Evolutionary conservation across 768 basidiomycete genomes (phyloP), one percentile per base, ranked within the genome.

Genomic region (Trametes gibbosa): DNA sequence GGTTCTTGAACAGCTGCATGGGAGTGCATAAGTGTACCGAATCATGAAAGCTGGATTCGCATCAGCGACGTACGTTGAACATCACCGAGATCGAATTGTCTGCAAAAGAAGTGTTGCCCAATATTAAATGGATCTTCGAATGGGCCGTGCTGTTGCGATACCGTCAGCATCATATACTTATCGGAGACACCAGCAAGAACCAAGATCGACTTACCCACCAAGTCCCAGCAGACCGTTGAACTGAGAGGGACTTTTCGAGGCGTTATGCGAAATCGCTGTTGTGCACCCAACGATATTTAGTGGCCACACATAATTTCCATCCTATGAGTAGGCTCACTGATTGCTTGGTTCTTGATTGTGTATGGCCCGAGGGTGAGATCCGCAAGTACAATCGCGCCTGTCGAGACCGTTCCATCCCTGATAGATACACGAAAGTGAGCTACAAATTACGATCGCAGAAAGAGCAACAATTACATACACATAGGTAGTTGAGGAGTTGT

Each of bases 261-360:
- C 50, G 9, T 61, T 45, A 17, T 46, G 21, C 24, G 43, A 37
- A 25, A 52, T 13, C 8, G 34, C 43, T 50, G 9, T 5, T 32
- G 29, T 10, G 10, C 21, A 10, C 8, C 13, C 6, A 21, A 21
- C 12, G 43, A 3, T 41, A 0, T 46, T 12, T 3, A 3, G 40
- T 10, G 12, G 16, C 16, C n/a, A 25, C 17, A 1, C 29, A 10
- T 6, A 1, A 1, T 12, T 14, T 10, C 1, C 40, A 23, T 3
- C 3, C 16, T 14, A n/a, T 23, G 34, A 13, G n/a, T 12, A 8
- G 7, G 43, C 59, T 23, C 24, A 61, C 59, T 61, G 25, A 61
- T 43, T 3, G 59, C 59, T 55, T 61, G 59, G 19, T 54, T 55
- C n/a, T 48, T 16, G 21, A 56, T 21, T 7, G 59, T 55, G 12